Evolutionary conservation across 176 grass and related monocot species (phyloP).

Genomic region (Cenchrus purpureus): DNA sequence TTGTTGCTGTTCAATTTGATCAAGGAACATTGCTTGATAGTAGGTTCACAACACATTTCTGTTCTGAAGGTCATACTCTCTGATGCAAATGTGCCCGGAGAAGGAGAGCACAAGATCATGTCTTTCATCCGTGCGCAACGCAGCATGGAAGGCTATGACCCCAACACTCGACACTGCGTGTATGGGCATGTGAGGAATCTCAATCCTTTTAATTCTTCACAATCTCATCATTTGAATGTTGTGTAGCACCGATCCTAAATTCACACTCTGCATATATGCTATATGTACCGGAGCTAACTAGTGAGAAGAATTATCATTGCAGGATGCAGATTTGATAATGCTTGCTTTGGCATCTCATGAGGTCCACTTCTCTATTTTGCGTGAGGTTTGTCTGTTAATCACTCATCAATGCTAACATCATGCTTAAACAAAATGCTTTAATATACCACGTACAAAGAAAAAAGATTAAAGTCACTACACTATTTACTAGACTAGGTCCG

Average conservation of each 20-base stretch:
- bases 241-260: background rate
- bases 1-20: background rate
- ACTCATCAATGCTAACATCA: slow-evolving; percentile 6
- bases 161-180: slow-evolving; percentile 82
- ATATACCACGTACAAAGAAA: background rate
- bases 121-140: slow-evolving; percentile 69
- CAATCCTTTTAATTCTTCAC: background rate
- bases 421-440: background rate
- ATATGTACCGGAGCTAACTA: background rate
- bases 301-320: slow-evolving; percentile 8
- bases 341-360: slow-evolving; percentile 90
- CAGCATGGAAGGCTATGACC: slow-evolving; percentile 60
- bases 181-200: slow-evolving; percentile 63
- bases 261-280: background rate
- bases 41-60: background rate
- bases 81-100: slow-evolving; percentile 82
- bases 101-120: slow-evolving; percentile 96
- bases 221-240: slow-evolving; percentile 8
- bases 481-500: background rate
- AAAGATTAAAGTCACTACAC: background rate
- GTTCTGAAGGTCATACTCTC: slow-evolving; percentile 70
- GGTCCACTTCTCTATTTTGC: slow-evolving; percentile 78
- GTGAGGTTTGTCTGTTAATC: slow-evolving; percentile 56
- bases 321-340: slow-evolving; percentile 94
- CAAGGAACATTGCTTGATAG: background rate